A percentile compares a stretch with the other conserved stretches of the same genome.
Evolutionary conservation across 2,329 filamentous ascomycete species (phyloP).

Genomic region (Leptographium galeiforme): DNA sequence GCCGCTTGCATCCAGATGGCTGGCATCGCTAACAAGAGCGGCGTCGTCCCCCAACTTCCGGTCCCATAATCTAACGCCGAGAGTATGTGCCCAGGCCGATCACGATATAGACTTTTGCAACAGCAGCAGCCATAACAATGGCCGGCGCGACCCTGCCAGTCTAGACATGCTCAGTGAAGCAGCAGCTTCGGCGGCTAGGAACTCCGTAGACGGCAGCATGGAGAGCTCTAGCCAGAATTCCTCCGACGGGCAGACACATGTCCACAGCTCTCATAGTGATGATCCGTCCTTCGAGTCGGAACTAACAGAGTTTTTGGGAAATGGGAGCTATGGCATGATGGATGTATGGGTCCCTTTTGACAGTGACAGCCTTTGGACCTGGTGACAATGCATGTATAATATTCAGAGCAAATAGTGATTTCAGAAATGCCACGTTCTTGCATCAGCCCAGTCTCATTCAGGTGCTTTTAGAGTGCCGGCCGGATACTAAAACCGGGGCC

Average conservation of each 20-base stretch:
- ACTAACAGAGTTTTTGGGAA: constrained; percentile 2
- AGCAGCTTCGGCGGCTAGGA: neutral
- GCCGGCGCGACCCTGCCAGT: neutral
- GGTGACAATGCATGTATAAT: neutral
- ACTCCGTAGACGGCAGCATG: neutral
- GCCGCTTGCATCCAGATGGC: constrained; percentile 4
- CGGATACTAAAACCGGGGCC: neutral
- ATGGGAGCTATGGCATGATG: constrained; percentile 4
- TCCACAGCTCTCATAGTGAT: neutral
- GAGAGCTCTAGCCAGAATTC: neutral
- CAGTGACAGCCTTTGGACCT: neutral
- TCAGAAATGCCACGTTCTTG: neutral
- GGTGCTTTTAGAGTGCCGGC: neutral
- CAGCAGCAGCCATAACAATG: neutral
- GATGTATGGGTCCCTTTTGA: constrained; percentile 2
- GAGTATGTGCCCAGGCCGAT: neutral
- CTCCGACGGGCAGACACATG: neutral
- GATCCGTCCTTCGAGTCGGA: constrained; percentile 2
- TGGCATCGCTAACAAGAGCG: constrained; percentile 1
- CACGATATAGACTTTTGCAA: neutral
- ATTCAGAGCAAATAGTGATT: neutral
- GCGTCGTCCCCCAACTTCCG: neutral
- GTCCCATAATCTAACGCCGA: neutral
- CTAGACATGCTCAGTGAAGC: constrained; percentile 1
- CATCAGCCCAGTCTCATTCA: neutral